Evolutionary conservation across 2,329 filamentous ascomycete species (phyloP).

Genomic region (Ramularia endophylla): DNA sequence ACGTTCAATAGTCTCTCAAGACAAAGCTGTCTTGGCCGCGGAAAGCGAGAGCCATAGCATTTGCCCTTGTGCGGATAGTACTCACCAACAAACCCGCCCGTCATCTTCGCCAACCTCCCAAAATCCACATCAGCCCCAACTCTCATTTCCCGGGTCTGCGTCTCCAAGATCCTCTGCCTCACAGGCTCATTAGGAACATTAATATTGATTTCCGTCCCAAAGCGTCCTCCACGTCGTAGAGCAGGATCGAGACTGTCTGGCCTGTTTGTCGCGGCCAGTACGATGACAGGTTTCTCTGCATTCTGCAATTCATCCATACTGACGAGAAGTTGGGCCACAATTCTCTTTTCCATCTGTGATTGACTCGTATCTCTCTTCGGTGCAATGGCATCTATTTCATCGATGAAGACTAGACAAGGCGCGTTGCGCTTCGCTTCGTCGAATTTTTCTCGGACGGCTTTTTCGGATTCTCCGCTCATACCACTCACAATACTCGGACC

Average conservation of each 20-base stretch:
- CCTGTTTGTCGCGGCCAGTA: slow-evolving; percentile 84
- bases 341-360: slow-evolving; percentile 83
- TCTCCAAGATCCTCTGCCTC: slow-evolving; percentile 69
- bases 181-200: slow-evolving; percentile 76
- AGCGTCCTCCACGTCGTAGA: slow-evolving; percentile 66
- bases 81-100: slow-evolving; percentile 92
- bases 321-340: slow-evolving; percentile 73
- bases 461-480: slow-evolving; percentile 85
- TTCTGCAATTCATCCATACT: slow-evolving; percentile 78
- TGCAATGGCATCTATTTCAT: slow-evolving; percentile 87
- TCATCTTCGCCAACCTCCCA: slow-evolving; percentile 67
- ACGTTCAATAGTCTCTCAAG: too few relatives aligned
- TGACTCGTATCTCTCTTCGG: slow-evolving; percentile 78
- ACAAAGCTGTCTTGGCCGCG: too few relatives aligned
- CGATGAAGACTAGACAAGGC: slow-evolving; percentile 85
- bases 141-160: slow-evolving; percentile 60
- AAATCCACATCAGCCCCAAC: slow-evolving; percentile 69
- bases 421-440: slow-evolving; percentile 82
- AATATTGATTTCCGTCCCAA: slow-evolving; percentile 80
- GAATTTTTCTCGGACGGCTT: slow-evolving; percentile 76
- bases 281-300: slow-evolving; percentile 67
- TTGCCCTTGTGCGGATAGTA: too few relatives aligned
- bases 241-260: slow-evolving; percentile 81
- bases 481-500: slow-evolving; percentile 76
- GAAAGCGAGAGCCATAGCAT: too few relatives aligned